Evolutionary conservation across 169 alveolate species (phyloP).

Genomic region (Plasmodium falciparum): DNA sequence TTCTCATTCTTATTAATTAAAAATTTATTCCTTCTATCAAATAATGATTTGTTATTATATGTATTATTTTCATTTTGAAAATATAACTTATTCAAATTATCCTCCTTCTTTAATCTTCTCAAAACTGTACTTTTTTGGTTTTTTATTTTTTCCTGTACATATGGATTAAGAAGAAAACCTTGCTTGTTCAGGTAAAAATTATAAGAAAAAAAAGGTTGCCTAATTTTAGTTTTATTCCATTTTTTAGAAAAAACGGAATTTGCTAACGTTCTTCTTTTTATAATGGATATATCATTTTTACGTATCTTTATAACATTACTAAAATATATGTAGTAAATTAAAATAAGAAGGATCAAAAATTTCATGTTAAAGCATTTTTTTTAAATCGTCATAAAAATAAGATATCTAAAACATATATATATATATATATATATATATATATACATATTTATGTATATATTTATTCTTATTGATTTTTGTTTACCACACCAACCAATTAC

Average conservation of each 20-base stretch:
- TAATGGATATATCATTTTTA: not conserved
- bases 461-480: not conserved
- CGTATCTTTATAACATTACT: not conserved
- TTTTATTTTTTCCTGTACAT: no score
- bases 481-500: no score
- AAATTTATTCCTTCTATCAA: not conserved
- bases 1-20: constrained; percentile 1
- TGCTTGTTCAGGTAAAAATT: not conserved
- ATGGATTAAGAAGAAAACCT: not conserved
- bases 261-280: not conserved
- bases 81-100: no score
- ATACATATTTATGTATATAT: not conserved
- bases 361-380: constrained; percentile 13
- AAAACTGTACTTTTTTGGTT: no score
- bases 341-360: not conserved
- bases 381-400: not conserved
- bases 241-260: not conserved
- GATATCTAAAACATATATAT: not conserved
- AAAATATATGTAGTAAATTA: not conserved
- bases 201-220: no score
- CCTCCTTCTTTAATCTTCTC: no score
- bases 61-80: no score
- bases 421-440: not conserved
- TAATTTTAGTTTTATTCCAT: no score
- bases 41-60: no score